Evolutionary conservation across 345 rosid genomes (phyloP).

Genomic region (Linum trigynum): DNA sequence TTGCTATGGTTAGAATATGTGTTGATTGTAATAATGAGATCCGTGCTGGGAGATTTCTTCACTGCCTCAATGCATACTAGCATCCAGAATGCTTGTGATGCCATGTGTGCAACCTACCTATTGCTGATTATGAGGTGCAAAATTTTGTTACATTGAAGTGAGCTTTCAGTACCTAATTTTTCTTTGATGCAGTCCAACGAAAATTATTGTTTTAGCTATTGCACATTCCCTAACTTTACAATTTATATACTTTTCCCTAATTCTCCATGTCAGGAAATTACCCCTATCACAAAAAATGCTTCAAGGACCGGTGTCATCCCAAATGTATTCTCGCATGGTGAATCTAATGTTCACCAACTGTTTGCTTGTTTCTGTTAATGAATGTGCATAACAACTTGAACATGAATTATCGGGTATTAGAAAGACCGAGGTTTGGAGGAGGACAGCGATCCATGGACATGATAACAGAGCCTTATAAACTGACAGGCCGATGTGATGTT

Average conservation of each 20-base stretch:
- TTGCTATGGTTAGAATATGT: conserved; percentile 14
- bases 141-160: neutral
- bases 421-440: conserved; percentile 53
- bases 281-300: too few relatives aligned
- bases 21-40: conserved; percentile 27
- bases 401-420: conserved; percentile 34
- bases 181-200: conserved; percentile 4
- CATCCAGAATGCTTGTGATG: conserved; percentile 31
- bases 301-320: too few relatives aligned
- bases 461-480: conserved; percentile 70
- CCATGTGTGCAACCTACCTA: conserved; percentile 22
- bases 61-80: conserved; percentile 28
- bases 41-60: conserved; percentile 27
- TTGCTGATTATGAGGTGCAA: conserved; percentile 25
- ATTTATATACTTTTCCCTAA: conserved; percentile 1
- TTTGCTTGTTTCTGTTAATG: neutral
- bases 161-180: neutral
- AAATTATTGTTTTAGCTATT: conserved; percentile 6
- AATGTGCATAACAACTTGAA: conserved; percentile 4
- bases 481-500: conserved; percentile 75
- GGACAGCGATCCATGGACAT: conserved; percentile 48
- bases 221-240: conserved; percentile 13
- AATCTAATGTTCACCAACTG: neutral
- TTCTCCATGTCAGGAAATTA: too few relatives aligned
- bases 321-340: neutral